Percentiles rank a stretch among this genome's conserved stretches.
These are phyloP conservation scores for Ascomycota sp. DNA, from an alignment of 2,329 filamentous ascomycete genomes.

Conservation along the genomic window DNA sequence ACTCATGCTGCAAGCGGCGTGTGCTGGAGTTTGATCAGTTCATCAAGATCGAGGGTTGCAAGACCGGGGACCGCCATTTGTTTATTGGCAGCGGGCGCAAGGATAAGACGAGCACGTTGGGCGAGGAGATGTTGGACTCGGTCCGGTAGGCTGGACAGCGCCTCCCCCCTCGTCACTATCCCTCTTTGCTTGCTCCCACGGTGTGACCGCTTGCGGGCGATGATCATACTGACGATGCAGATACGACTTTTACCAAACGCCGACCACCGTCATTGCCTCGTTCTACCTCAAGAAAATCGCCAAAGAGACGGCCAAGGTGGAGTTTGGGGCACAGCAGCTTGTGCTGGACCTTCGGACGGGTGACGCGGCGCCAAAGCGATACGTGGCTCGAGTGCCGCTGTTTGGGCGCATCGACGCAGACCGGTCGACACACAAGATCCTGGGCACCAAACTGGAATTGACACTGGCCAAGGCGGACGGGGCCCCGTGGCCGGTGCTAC, in stretches of 20 bases:
- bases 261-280: slow-evolving; percentile 64
- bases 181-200: background rate
- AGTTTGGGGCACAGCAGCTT: slow-evolving; percentile 43
- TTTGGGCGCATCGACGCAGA: slow-evolving; percentile 58
- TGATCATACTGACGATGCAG: slow-evolving; percentile 4
- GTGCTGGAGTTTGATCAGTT: slow-evolving; percentile 97
- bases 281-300: slow-evolving; percentile 96
- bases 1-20: slow-evolving; percentile 85
- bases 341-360: slow-evolving; percentile 68
- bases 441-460: slow-evolving; percentile 80
- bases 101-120: slow-evolving; percentile 21
- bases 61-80: slow-evolving; percentile 60
- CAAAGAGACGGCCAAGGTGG: slow-evolving; percentile 54
- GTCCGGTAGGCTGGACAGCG: too few relatives aligned
- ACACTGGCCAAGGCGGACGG: slow-evolving; percentile 52
- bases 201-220: background rate
- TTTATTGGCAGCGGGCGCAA: slow-evolving; percentile 65
- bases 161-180: background rate
- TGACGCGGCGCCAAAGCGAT: slow-evolving; percentile 60
- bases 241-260: slow-evolving; percentile 89
- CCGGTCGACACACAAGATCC: slow-evolving; percentile 57
- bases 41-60: slow-evolving; percentile 84
- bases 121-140: slow-evolving; percentile 58
- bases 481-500: slow-evolving; percentile 65
- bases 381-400: slow-evolving; percentile 50